Evolutionary conservation across 2,329 filamentous ascomycete species (phyloP).

Genomic region (Fusarium torreyae): DNA sequence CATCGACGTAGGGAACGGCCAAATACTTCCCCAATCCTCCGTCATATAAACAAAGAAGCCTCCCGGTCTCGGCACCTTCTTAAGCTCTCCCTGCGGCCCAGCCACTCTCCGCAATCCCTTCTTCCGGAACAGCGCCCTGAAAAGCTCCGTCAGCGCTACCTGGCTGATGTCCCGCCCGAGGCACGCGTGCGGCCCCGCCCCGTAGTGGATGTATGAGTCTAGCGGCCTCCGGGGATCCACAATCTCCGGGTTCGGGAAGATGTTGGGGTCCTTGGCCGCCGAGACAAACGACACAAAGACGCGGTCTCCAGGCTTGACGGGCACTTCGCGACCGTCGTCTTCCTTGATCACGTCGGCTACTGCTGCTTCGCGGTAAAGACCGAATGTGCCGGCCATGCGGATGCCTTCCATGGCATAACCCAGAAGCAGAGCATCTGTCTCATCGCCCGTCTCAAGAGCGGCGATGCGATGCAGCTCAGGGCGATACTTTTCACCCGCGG

Average conservation of each 20-base stretch:
- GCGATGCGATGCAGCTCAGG: slow-evolving; percentile 74
- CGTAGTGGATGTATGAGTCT: slow-evolving; percentile 76
- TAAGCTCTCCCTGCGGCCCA: slow-evolving; percentile 76
- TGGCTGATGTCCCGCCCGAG: slow-evolving; percentile 74
- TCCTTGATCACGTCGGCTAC: slow-evolving; percentile 62
- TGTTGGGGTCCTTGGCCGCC: slow-evolving; percentile 68
- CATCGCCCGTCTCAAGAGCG: slow-evolving; percentile 65
- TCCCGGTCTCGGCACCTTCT: slow-evolving; percentile 71
- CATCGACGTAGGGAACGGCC: slow-evolving; percentile 67
- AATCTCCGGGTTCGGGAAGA: slow-evolving; percentile 73
- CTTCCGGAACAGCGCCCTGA: slow-evolving; percentile 74
- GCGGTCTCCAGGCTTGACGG: slow-evolving; percentile 69
- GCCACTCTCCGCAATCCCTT: slow-evolving; percentile 73
- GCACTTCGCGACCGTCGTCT: slow-evolving; percentile 66
- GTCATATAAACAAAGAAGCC: slow-evolving; percentile 74
- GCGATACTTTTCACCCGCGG: slow-evolving; percentile 68
- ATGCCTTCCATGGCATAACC: slow-evolving; percentile 81
- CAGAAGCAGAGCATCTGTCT: slow-evolving; percentile 74
- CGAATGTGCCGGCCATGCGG: slow-evolving; percentile 75
- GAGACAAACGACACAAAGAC: slow-evolving; percentile 75
- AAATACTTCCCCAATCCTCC: slow-evolving; percentile 72
- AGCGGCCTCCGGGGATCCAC: slow-evolving; percentile 76
- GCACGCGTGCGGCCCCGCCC: slow-evolving; percentile 73
- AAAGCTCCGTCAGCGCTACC: slow-evolving; percentile 76
- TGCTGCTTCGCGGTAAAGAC: slow-evolving; percentile 71